A percentile compares a stretch with the other conserved stretches of the same genome.
These are phyloP conservation scores for Penicillium sp. DNA, from an alignment of 2,329 filamentous ascomycete species.

Conservation along the genomic window DNA sequence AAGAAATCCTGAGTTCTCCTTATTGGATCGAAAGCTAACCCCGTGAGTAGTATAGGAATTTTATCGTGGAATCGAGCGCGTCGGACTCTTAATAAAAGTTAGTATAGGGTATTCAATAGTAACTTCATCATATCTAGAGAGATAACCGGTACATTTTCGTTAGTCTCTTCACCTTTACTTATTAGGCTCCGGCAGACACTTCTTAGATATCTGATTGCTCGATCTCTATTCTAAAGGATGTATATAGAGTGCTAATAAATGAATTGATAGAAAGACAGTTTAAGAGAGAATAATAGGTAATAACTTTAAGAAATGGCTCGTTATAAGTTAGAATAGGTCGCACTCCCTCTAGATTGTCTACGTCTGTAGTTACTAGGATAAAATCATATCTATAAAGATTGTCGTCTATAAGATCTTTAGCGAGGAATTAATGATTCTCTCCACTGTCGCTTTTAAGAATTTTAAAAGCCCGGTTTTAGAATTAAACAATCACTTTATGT, in stretches of 20 bases:
- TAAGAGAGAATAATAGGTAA: slow-evolving; percentile 10
- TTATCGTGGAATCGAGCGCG: slow-evolving; percentile 6
- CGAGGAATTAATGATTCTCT: slow-evolving; percentile 9
- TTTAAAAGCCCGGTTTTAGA: slow-evolving; percentile 9
- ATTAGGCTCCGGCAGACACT: background rate
- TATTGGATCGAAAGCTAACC: no score
- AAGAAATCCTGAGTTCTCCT: no score
- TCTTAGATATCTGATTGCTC: slow-evolving; percentile 10
- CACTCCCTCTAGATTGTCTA: background rate
- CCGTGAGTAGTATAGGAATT: slow-evolving; percentile 2
- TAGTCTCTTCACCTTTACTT: background rate
- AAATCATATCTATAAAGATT: background rate
- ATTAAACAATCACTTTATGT: background rate
- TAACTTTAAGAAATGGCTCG: slow-evolving; percentile 11
- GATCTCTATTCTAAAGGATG: slow-evolving; percentile 12
- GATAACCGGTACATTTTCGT: background rate
- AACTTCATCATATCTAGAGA: slow-evolving; percentile 1
- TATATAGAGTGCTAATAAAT: slow-evolving; percentile 13
- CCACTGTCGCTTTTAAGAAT: slow-evolving; percentile 7
- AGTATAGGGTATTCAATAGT: slow-evolving; percentile 6
- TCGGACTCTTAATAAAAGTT: slow-evolving; percentile 7
- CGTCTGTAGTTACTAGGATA: slow-evolving; percentile 5
- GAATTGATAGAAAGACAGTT: slow-evolving; percentile 8
- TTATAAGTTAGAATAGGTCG: background rate
- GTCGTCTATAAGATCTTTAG: slow-evolving; percentile 10